Evolutionary conservation across 106 monocot genomes (phyloP).

Genomic region (Dioscorea zingiberensis): DNA sequence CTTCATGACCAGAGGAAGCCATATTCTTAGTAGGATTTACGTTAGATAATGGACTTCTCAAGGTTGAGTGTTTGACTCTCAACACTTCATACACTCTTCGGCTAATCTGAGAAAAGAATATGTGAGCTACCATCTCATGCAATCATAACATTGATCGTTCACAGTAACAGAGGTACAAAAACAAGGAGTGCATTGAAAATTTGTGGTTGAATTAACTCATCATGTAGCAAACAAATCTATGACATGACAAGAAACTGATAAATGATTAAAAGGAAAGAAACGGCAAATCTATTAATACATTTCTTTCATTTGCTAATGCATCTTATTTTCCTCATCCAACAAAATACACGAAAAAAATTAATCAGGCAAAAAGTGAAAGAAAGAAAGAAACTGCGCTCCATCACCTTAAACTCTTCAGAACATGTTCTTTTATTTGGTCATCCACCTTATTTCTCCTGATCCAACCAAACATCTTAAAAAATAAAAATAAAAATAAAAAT

Average conservation of each 20-base stretch:
- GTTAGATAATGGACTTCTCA: constrained; percentile 1
- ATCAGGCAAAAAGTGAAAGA: too few species aligned
- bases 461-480: too few species aligned
- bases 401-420: too few species aligned
- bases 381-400: too few species aligned
- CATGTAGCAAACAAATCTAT: not conserved
- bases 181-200: not conserved
- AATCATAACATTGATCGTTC: not conserved
- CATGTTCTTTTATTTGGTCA: too few species aligned
- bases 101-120: constrained; percentile 57
- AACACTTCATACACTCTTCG: constrained; percentile 73
- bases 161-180: not conserved
- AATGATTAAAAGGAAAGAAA: not conserved
- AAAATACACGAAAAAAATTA: too few species aligned
- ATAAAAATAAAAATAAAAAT: too few species aligned
- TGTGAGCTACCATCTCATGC: not conserved
- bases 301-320: too few species aligned
- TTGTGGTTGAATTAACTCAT: not conserved
- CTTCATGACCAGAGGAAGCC: not conserved
- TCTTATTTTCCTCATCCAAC: too few species aligned
- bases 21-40: not conserved
- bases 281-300: not conserved
- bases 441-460: too few species aligned
- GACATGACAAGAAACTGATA: not conserved
- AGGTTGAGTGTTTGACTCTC: constrained; percentile 26